Conservation (phyloP, 768 basidiomycete species). For the Rhizopogon salebrosus region DNA sequence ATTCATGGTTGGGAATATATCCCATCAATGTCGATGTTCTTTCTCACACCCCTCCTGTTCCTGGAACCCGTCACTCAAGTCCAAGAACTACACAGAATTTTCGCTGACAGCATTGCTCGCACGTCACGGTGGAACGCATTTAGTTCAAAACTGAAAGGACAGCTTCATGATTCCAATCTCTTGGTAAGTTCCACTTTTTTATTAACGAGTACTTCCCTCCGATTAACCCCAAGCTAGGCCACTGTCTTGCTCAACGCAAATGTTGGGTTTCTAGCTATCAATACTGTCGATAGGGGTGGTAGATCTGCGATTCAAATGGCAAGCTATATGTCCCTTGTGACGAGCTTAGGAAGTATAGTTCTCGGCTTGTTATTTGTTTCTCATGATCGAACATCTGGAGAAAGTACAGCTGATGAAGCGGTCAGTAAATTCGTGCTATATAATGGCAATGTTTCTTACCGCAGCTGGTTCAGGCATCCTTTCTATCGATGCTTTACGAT, state of each 20-base stretch:
- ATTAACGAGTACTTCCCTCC: not conserved
- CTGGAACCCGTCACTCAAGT: slow-evolving; percentile 45
- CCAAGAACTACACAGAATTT: slow-evolving; percentile 39
- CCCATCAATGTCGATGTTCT: slow-evolving; percentile 32
- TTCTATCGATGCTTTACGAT: slow-evolving; percentile 13
- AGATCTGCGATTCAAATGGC: slow-evolving; percentile 29
- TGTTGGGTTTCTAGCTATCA: slow-evolving; percentile 49
- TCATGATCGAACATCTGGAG: slow-evolving; percentile 27
- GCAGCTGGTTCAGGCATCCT: slow-evolving; percentile 14
- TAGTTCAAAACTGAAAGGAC: slow-evolving; percentile 37
- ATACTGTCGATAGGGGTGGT: slow-evolving; percentile 24
- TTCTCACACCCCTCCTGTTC: slow-evolving; percentile 42
- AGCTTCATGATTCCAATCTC: slow-evolving; percentile 50
- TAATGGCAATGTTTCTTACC: slow-evolving; percentile 2
- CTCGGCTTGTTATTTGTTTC: slow-evolving; percentile 32
- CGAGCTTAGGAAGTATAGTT: slow-evolving; percentile 31
- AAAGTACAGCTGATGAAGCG: slow-evolving; percentile 18
- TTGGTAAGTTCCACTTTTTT: slow-evolving; percentile 34
- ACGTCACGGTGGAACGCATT: slow-evolving; percentile 39
- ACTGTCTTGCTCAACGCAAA: slow-evolving; percentile 49
- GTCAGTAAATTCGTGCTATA: slow-evolving; percentile 17
- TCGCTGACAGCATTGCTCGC: slow-evolving; percentile 41
- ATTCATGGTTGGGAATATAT: slow-evolving; percentile 21
- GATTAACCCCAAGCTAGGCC: slow-evolving; percentile 24
- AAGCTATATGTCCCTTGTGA: slow-evolving; percentile 34